Conservation (phyloP, 345 rosid genomes). For the Populus deltoides region DNA sequence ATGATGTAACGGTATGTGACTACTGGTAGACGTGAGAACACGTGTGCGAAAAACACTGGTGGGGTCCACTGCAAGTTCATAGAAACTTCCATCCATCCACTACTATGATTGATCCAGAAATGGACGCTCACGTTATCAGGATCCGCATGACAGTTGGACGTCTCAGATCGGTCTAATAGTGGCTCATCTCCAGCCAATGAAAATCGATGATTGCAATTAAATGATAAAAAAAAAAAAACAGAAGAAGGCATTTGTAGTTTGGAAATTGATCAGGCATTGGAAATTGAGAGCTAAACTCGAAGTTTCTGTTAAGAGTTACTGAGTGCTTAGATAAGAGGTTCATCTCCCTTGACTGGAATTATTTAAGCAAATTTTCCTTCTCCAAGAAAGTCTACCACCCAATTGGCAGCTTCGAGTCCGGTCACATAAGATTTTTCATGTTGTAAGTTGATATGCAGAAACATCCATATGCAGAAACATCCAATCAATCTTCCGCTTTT, state of each 20-base stretch:
- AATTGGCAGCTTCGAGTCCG: slow-evolving; percentile 53
- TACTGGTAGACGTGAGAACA: background rate
- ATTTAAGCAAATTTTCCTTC: slow-evolving; percentile 50
- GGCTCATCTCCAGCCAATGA: background rate
- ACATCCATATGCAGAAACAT: background rate
- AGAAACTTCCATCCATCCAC: background rate
- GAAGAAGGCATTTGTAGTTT: no score
- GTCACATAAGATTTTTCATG: slow-evolving; percentile 57
- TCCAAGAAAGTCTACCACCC: slow-evolving; percentile 43
- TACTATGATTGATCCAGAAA: background rate
- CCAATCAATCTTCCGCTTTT: background rate
- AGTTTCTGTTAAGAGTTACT: slow-evolving; percentile 41
- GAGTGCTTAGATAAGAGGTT: slow-evolving; percentile 50
- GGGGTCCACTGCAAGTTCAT: background rate
- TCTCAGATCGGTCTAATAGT: background rate
- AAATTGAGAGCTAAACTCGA: slow-evolving; percentile 40
- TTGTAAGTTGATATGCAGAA: background rate
- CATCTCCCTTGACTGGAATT: slow-evolving; percentile 54
- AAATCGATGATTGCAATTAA: no score
- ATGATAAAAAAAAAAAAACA: no score
- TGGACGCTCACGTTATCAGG: background rate
- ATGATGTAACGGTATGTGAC: background rate
- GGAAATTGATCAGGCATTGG: slow-evolving; percentile 27
- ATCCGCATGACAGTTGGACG: no score
- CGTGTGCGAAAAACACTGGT: background rate